These are phyloP conservation scores for Pisolithus sp. DNA, from an alignment of 768 basidiomycete species.

Conservation along the genomic window DNA sequence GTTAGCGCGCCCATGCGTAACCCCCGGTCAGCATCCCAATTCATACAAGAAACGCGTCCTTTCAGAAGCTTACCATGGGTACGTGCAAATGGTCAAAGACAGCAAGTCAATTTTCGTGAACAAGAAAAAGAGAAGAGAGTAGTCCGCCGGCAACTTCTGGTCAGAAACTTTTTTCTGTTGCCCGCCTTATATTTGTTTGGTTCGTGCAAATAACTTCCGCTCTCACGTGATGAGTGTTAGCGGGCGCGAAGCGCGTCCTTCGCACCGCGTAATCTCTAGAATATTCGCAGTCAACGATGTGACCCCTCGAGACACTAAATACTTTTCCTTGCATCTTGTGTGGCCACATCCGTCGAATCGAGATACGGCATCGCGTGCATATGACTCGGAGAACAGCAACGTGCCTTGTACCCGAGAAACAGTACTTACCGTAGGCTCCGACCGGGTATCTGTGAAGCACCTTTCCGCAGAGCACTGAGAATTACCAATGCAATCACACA, in stretches of 20 bases:
- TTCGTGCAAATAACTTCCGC: neutral
- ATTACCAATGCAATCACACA: too few species aligned
- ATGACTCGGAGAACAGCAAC: too few species aligned
- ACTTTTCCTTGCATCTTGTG: too few species aligned
- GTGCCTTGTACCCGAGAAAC: too few species aligned
- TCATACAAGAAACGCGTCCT: neutral
- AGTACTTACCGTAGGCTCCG: too few species aligned
- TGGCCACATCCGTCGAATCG: too few species aligned
- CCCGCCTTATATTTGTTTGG: conserved; percentile 18
- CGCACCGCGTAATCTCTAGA: neutral
- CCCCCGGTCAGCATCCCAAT: neutral
- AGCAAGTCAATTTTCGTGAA: conserved; percentile 15
- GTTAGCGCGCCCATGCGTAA: neutral
- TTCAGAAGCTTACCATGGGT: conserved; percentile 23
- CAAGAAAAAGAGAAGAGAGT: conserved; percentile 17
- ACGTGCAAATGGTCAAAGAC: conserved; percentile 4
- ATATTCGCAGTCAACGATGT: neutral
- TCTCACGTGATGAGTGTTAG: neutral
- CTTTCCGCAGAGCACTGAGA: too few species aligned
- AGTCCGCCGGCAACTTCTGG: neutral
- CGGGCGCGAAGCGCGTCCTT: neutral
- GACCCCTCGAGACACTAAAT: too few species aligned
- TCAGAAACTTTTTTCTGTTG: conserved; percentile 13
- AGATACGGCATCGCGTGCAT: too few species aligned
- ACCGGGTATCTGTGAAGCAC: too few species aligned